Evolutionary conservation across 345 rosid genomes (phyloP).

Genomic region (Draba incana): DNA sequence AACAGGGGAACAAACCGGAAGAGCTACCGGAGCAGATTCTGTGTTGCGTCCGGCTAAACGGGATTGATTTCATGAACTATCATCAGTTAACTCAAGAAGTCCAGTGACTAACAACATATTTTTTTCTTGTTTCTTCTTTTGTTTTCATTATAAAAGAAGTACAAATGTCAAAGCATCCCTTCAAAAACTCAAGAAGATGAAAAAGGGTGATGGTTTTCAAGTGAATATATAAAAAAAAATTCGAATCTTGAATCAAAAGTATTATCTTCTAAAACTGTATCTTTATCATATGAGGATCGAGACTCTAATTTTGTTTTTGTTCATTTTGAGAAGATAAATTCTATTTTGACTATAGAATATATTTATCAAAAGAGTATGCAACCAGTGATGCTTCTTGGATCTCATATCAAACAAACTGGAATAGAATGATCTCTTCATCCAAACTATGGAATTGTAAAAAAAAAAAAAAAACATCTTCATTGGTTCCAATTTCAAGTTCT

Average conservation of each 20-base stretch:
- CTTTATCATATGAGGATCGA: not conserved
- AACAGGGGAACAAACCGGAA: conserved; percentile 86
- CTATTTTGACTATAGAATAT: too few relatives aligned
- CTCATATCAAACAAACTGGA: too few relatives aligned
- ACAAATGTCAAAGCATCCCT: conserved; percentile 27
- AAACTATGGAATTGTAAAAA: too few relatives aligned
- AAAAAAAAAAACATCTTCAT: too few relatives aligned
- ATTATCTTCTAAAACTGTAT: not conserved
- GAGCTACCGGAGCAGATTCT: conserved; percentile 93
- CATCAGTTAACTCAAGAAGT: conserved; percentile 64
- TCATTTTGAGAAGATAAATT: too few relatives aligned
- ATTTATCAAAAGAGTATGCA: too few relatives aligned
- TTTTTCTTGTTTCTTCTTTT: conserved; percentile 26
- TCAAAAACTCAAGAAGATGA: conserved; percentile 5
- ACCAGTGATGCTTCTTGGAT: too few relatives aligned
- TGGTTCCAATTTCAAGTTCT: too few relatives aligned
- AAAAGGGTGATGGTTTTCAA: conserved; percentile 35
- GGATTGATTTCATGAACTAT: conserved; percentile 74
- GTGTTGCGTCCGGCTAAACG: conserved; percentile 76
- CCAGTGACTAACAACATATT: conserved; percentile 33
- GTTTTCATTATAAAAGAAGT: not conserved
- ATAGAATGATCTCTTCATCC: too few relatives aligned
- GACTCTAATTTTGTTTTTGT: too few relatives aligned
- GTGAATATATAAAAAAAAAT: conserved; percentile 31
- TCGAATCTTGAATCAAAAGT: conserved; percentile 19